Base-by-base conservation (phyloP, 805 yeast genomes). In the Starmerella roubikii region DNA sequence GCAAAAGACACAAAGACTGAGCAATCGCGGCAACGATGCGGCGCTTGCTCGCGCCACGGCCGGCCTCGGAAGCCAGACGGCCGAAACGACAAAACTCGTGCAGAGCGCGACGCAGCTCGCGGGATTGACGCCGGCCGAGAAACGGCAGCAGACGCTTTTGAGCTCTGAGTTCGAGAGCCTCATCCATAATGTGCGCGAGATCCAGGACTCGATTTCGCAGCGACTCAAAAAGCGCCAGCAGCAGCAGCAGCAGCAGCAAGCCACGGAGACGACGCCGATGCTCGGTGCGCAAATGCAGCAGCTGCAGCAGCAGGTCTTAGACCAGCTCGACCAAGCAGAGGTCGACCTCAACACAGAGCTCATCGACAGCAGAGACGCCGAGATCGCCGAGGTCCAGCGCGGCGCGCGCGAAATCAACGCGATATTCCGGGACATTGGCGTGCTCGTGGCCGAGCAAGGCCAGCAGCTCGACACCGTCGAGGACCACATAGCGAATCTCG, bases 341-440 rank as follows among this genome's bases (percentile, higher is more conserved):
- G 46, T 57, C 3, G 56, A 53, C 29, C 45, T 56, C 33, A 57
- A 57, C 33, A 38, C 42, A 11, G 48, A 48, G 9, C 39, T 51
- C 4, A 74, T 85, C 2, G 72, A 75, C 40, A 88, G 83, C 52
- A 63, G 95, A 39, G 76, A 79, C 38, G 61, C 71, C 19, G 91
- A 83, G 45, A 79, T 86, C 24, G 64, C 67, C 23, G 75, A 72
- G 44, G 77, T 85, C 8, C 76, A 78, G 31, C 72, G 73, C 30
- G 93, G 94, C 0, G 83, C 85, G 10, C 71, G 68, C 38, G 95
- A 86, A 48, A 82, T 86, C 30, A 85, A 86, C 56, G 68, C 84
- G 9, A 85, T 86, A 3, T 85, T 84, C 56, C 74, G 75, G 48
- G 94, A 85, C 51, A 58, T 86, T 40, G 84, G 85, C 13, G 69